Conservation (phyloP, 805 yeast species). For the Pichia nakasei region DNA sequence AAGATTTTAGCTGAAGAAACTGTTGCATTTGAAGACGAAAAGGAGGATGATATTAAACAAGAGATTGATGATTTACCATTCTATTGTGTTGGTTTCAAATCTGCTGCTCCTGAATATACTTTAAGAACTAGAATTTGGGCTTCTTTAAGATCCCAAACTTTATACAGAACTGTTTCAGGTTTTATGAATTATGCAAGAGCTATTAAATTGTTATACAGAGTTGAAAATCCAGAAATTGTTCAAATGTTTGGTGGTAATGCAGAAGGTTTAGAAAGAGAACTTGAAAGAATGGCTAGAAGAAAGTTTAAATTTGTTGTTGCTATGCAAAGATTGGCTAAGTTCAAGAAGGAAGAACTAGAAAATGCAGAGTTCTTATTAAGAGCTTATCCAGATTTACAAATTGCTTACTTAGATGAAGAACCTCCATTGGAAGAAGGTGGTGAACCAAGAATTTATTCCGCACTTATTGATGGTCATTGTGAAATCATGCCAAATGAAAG, state of each 20-base stretch:
- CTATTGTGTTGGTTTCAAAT: constrained; percentile 93
- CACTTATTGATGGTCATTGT: constrained; percentile 75
- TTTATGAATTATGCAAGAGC: constrained; percentile 98
- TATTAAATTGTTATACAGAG: constrained; percentile 83
- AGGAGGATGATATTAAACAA: constrained; percentile 57
- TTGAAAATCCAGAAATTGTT: constrained; percentile 90
- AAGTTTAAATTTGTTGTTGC: constrained; percentile 76
- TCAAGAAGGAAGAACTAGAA: constrained; percentile 66
- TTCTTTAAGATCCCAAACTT: constrained; percentile 90
- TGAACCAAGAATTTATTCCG: constrained; percentile 64
- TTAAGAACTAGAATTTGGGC: constrained; percentile 98
- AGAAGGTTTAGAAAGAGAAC: constrained; percentile 89
- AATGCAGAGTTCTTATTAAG: constrained; percentile 73
- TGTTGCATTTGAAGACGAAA: constrained; percentile 66
- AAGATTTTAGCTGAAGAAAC: constrained; percentile 92
- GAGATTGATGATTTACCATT: constrained; percentile 90
- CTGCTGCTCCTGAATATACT: constrained; percentile 95
- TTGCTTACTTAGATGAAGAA: constrained; percentile 92
- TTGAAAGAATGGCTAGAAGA: constrained; percentile 81
- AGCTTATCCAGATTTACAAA: constrained; percentile 79
- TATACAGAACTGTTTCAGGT: constrained; percentile 95
- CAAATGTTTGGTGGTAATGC: constrained; percentile 99
- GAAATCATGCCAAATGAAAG: constrained; percentile 63
- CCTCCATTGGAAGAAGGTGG: constrained; percentile 66
- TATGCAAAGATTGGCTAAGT: constrained; percentile 74